Percentiles rank a stretch among this genome's conserved stretches.
Conservation (phyloP, 495 filamentous ascomycete genomes). For the Diplogelasinospora grovesii region DNA sequence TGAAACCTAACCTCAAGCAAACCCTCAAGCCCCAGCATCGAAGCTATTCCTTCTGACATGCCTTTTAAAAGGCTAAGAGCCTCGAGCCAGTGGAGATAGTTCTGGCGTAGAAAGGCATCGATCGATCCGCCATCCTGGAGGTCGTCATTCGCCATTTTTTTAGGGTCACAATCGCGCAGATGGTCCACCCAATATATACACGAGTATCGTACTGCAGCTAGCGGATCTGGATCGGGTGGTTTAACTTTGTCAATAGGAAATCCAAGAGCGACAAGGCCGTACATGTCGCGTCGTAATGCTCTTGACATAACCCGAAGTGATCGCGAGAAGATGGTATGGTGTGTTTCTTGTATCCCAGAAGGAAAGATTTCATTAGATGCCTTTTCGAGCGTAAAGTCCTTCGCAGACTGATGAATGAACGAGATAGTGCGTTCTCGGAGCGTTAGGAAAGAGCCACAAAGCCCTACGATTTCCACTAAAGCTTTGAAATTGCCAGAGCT, state of each 20-base stretch:
- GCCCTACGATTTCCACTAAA: constrained; percentile 9
- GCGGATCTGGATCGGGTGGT: constrained; percentile 20
- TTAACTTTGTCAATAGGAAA: constrained; percentile 5
- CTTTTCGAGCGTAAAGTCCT: constrained; percentile 22
- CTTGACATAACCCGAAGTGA: constrained; percentile 16
- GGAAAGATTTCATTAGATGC: background rate
- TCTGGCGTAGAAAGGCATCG: no score
- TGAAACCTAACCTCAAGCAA: no score
- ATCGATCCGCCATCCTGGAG: no score
- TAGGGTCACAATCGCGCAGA: no score
- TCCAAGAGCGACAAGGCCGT: constrained; percentile 1
- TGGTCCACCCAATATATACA: constrained; percentile 34
- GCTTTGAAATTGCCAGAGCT: background rate
- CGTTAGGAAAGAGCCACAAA: constrained; percentile 23
- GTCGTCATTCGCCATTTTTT: no score
- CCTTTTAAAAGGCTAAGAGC: no score
- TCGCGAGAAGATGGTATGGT: constrained; percentile 17
- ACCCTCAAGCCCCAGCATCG: no score
- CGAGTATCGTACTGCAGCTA: constrained; percentile 24
- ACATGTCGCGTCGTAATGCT: constrained; percentile 6
- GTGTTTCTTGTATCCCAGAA: background rate
- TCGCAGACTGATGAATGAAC: constrained; percentile 35
- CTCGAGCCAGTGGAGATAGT: no score
- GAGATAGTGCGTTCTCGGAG: constrained; percentile 20
- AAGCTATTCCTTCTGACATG: no score